phyloP scores from a whole-genome alignment of 305 asterid genomes.

The Fraxinus dipetala region DNA sequence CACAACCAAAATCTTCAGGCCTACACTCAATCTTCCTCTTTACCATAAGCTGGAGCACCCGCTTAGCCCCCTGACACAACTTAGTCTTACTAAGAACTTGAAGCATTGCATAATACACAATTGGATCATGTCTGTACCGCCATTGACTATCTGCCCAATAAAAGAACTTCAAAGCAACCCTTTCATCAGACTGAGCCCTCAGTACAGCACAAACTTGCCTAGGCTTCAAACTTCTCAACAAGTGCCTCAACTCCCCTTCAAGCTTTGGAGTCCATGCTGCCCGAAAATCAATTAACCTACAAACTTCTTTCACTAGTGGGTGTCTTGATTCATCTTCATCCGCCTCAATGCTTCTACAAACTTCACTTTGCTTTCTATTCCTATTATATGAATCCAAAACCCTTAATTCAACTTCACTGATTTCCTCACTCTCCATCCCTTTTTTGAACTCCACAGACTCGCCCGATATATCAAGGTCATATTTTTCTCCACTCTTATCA shows the following conservation, averaged over 20 bases:
- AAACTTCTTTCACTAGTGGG: constrained; percentile 75
- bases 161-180: constrained; percentile 75
- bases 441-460: constrained; percentile 42
- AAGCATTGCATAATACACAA: constrained; percentile 75
- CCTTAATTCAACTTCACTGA: constrained; percentile 46
- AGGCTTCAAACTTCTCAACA: constrained; percentile 69
- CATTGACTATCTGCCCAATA: constrained; percentile 93
- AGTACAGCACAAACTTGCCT: constrained; percentile 75
- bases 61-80: constrained; percentile 89
- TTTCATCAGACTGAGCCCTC: constrained; percentile 67
- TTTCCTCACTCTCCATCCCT: constrained; percentile 38
- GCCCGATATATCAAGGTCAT: constrained; percentile 29
- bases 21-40: constrained; percentile 55
- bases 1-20: constrained; percentile 76
- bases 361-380: constrained; percentile 26
- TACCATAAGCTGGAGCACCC: constrained; percentile 67
- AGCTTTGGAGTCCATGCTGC: constrained; percentile 66
- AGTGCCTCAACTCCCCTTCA: constrained; percentile 64
- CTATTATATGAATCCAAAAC: constrained; percentile 46
- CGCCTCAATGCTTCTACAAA: constrained; percentile 40
- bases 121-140: constrained; percentile 71
- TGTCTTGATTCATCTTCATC: constrained; percentile 64
- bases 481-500: constrained; percentile 32
- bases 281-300: constrained; percentile 57
- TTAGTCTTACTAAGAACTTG: constrained; percentile 71